phyloP scores from a whole-genome alignment of 371 early-diverging fungal species.

The Batrachochytrium dendrobatidis region DNA sequence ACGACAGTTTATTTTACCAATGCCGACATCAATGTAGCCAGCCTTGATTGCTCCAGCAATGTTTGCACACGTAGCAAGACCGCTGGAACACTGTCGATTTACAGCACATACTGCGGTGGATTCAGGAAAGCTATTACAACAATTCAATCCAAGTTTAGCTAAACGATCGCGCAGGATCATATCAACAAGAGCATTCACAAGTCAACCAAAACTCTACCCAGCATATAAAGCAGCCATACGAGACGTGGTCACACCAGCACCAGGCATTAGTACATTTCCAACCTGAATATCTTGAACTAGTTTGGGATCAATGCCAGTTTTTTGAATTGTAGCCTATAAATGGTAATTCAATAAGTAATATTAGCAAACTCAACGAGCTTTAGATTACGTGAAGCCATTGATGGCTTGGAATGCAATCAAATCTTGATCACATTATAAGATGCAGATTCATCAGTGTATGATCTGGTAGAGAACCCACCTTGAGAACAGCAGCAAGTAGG shows the following conservation, averaged over 20 bases:
- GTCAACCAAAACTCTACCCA: constrained; percentile 35
- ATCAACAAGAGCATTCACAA: too few species aligned
- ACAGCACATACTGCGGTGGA: constrained; percentile 75
- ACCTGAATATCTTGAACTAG: constrained; percentile 91
- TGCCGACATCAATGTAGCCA: constrained; percentile 88
- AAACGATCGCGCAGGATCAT: background rate
- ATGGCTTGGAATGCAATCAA: background rate
- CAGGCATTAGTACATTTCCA: constrained; percentile 88
- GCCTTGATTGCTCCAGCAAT: constrained; percentile 83
- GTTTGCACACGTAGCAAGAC: constrained; percentile 89
- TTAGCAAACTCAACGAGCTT: too few species aligned
- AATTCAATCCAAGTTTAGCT: too few species aligned
- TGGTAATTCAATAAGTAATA: too few species aligned
- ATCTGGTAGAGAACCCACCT: constrained; percentile 33
- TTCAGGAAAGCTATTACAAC: constrained; percentile 65
- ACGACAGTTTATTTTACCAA: constrained; percentile 30
- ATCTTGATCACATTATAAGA: background rate
- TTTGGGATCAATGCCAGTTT: constrained; percentile 78
- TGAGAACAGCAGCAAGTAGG: constrained; percentile 79
- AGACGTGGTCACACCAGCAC: constrained; percentile 89
- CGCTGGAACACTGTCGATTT: constrained; percentile 96
- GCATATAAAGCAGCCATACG: constrained; percentile 94
- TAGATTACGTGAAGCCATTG: too few species aligned
- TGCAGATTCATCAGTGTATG: background rate
- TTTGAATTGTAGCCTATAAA: constrained; percentile 26